These are phyloP conservation scores for Metarhizium rileyi DNA, from an alignment of 2,329 filamentous ascomycete genomes.

Conservation along the genomic window DNA sequence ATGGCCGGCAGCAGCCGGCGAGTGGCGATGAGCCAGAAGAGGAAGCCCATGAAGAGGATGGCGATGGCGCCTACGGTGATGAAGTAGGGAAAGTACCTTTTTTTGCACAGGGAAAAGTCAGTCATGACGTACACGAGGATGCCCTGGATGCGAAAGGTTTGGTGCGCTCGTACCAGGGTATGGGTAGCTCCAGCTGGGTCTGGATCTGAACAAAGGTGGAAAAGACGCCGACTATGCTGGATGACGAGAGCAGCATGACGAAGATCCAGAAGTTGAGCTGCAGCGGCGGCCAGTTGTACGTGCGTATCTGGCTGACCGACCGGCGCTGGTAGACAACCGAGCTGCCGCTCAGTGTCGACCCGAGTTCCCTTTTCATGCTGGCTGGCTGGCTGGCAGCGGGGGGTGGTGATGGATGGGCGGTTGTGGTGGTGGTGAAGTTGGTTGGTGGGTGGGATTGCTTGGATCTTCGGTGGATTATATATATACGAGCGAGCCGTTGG, in stretches of 20 bases:
- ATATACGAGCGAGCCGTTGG: too few relatives aligned
- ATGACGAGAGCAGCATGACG: slow-evolving; percentile 51
- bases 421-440: too few relatives aligned
- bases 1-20: slow-evolving; percentile 51
- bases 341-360: slow-evolving; percentile 19
- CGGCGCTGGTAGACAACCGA: slow-evolving; percentile 36
- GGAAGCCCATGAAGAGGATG: slow-evolving; percentile 55
- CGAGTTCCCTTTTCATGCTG: slow-evolving; percentile 1
- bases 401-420: too few relatives aligned
- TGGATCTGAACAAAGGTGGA: slow-evolving; percentile 51
- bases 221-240: slow-evolving; percentile 52
- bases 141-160: too few relatives aligned
- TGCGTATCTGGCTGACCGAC: slow-evolving; percentile 37
- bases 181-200: slow-evolving; percentile 38
- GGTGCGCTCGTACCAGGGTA: slow-evolving; percentile 48
- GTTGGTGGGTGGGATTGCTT: too few relatives aligned
- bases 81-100: slow-evolving; percentile 59
- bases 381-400: background rate
- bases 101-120: background rate
- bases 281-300: slow-evolving; percentile 60
- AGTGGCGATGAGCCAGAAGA: slow-evolving; percentile 53
- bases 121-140: too few relatives aligned
- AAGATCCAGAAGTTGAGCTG: slow-evolving; percentile 60
- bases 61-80: slow-evolving; percentile 49
- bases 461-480: too few relatives aligned